Evolutionary conservation across 192 early-diverging fungal genomes (phyloP).

Genomic region (Geosiphon pyriformis): DNA sequence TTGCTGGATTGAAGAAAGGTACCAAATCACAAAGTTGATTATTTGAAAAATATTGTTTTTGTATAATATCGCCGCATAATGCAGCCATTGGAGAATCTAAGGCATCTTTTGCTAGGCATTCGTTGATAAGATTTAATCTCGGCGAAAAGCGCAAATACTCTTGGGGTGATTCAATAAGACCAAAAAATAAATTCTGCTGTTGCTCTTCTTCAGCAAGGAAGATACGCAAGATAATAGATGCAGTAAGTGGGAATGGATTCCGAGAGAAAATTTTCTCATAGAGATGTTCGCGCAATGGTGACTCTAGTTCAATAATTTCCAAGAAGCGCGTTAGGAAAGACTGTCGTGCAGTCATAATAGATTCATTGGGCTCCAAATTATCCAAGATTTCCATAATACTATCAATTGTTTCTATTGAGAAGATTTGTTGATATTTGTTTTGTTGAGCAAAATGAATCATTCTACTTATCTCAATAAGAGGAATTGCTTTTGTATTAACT

Average conservation of each 20-base stretch:
- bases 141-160: neutral
- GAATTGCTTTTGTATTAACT: slow-evolving; percentile 6
- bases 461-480: neutral
- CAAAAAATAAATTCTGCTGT: neutral
- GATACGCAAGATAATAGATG: slow-evolving; percentile 5
- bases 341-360: neutral
- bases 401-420: neutral
- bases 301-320: slow-evolving; percentile 16
- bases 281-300: neutral
- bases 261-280: slow-evolving; percentile 11
- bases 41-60: slow-evolving; percentile 4
- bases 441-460: neutral
- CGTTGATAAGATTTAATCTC: slow-evolving; percentile 15
- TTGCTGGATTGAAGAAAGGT: neutral
- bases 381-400: slow-evolving; percentile 7
- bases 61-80: slow-evolving; percentile 25
- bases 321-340: slow-evolving; percentile 14
- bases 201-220: slow-evolving; percentile 10
- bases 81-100: slow-evolving; percentile 14
- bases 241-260: slow-evolving; percentile 23
- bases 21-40: neutral
- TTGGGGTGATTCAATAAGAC: neutral
- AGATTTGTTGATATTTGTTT: neutral
- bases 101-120: neutral
- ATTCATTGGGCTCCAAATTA: neutral